phyloP scores from a whole-genome alignment of 1,284 basidiomycete species.

The Cryptococcus sp. region DNA sequence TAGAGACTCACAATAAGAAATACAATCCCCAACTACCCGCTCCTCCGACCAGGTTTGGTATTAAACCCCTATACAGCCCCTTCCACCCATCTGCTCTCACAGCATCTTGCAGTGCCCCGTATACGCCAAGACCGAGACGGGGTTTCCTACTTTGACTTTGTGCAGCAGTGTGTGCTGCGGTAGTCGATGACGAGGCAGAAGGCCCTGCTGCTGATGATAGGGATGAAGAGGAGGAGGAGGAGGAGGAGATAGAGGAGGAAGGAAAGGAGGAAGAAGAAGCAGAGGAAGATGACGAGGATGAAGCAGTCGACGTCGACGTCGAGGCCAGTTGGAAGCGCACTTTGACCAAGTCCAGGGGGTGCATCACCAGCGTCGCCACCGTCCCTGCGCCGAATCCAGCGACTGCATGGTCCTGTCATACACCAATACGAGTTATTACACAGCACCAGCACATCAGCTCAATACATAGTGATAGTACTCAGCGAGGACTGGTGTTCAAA shows the following conservation, averaged over 20 bases:
- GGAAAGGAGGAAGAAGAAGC: constrained; percentile 7
- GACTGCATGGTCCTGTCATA: constrained; percentile 75
- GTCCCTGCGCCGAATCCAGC: constrained; percentile 93
- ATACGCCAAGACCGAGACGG: constrained; percentile 76
- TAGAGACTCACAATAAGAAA: constrained; percentile 82
- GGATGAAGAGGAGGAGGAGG: constrained; percentile 11
- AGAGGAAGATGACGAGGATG: constrained; percentile 12
- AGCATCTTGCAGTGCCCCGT: constrained; percentile 71
- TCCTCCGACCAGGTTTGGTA: constrained; percentile 91
- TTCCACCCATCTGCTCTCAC: constrained; percentile 74
- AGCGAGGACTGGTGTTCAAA: background rate
- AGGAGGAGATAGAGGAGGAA: constrained; percentile 3
- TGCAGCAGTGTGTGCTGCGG: background rate
- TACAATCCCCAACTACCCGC: constrained; percentile 98
- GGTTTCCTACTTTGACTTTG: constrained; percentile 46
- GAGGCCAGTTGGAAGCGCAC: constrained; percentile 92
- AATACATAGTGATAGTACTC: too few relatives aligned
- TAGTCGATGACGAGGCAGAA: constrained; percentile 5
- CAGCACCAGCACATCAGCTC: too few relatives aligned
- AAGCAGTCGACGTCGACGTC: constrained; percentile 11
- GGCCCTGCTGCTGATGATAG: constrained; percentile 8
- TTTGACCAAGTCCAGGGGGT: constrained; percentile 95
- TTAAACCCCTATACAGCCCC: constrained; percentile 88
- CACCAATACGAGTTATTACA: too few relatives aligned
- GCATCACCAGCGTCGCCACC: constrained; percentile 92